Base-by-base conservation (phyloP, 2,329 filamentous ascomycete species). In the Mollisiaceae sp. region DNA sequence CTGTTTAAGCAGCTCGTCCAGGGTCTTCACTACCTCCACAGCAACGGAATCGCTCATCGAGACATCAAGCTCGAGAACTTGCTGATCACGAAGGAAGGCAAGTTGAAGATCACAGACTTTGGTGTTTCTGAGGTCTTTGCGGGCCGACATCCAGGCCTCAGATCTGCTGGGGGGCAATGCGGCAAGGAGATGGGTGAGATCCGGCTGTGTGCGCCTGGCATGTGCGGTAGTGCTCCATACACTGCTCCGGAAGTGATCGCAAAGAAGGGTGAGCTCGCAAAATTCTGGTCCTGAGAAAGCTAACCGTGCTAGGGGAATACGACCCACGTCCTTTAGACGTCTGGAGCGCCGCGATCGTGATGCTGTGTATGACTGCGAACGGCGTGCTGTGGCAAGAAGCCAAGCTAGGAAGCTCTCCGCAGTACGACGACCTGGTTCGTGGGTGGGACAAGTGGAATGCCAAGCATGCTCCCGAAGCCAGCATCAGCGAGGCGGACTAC, bases 51-150 rank as follows among this genome's bases (percentile, higher is more conserved):
- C 74, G 93, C 93, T 1, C 93, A 97, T 78, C 90, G 93, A 58
- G 93, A 97, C 72, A 91, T 97, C 80, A 97, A 97, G 79, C 85
- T 94, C 12, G 93, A 97, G 77, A 97, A 97, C 72, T 81, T 96
- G 27, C 83, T 97, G 38, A 84, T 97, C 66, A 91, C 89, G 56
- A 88, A 87, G 71, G 87, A 93, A 65, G 92, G 92, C 75, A 90
- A 92, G 76, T 83, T 97, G 63, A 97, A 97, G 79, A 94, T 97
- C 66, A 93, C 92, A 59, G 93, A 97, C 77, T 97, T 97, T 79
- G 93, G 93, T 61, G 91, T 94, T 15, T 93, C 92, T 0, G 92
- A 95, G 75, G 91, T 96, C 20, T 97, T 97, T 75, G 87, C 85
- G 62, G 93, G 92, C 45, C 89, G 89, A 59, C 92, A 96, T 77